Evolutionary conservation across 768 basidiomycete species (phyloP), one percentile per base, ranked within the genome.

Genomic region (Obba rivulosa): DNA sequence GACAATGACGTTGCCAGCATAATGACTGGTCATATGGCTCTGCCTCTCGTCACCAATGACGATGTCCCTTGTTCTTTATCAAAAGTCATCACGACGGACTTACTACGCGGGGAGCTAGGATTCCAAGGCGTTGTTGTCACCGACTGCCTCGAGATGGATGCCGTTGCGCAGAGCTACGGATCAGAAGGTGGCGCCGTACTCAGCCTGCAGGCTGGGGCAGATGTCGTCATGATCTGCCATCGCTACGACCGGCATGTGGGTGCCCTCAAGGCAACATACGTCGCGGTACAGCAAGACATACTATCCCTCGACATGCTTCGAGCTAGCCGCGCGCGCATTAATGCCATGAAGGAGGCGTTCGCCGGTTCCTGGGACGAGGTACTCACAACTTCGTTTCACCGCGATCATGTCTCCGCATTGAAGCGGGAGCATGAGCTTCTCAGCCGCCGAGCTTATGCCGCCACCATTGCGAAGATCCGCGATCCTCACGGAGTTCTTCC

Each of bases 111-210:
- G 2, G 69, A 76, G 36, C 52, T 87, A 57, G 67, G 68, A 0
- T 87, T 74, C 61, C 42, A 67, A 3, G 83, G 83, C 0, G 74
- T 87, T 34, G 62, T 85, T 18, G 83, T 86, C 23, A 86, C 85
- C 1, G 85, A 87, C 58, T 87, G 85, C 57, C 65, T 87, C 20
- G 85, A 87, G 65, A 87, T 88, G 85, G 81, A 81, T 41, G 84
- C 86, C 10, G 76, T 87, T 14, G 73, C 79, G 0, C 69, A 73
- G 23, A 66, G 67, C 16, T 67, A 71, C 50, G 80, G 80, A 5
- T 66, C 73, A 3, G 71, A 74, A 46, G 69, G 69, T 35, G 83
- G 81, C 4, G 79, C 82, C 0, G 73, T 85, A 16, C 60, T 70
- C 50, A 76, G 78, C 4, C 58, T 87, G 37, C 66, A 68, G 41